A percentile compares a stretch with the other conserved stretches of the same genome.
phyloP scores from a whole-genome alignment of 2,329 filamentous ascomycete genomes.

The Fusarium ramigenum region DNA sequence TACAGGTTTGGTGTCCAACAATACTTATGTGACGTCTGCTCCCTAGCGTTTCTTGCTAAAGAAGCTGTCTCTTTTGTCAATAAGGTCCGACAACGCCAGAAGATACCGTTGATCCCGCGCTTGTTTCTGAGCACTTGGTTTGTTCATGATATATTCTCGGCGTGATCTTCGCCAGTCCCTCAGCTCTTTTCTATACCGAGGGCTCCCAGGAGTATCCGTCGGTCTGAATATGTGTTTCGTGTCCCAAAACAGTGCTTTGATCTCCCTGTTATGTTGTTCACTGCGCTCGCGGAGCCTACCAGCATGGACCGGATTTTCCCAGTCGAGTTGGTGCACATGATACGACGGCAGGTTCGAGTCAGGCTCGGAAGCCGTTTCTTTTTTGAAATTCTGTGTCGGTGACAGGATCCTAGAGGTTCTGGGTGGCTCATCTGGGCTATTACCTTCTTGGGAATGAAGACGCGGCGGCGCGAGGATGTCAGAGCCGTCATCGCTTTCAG shows the following conservation, averaged over 20 bases:
- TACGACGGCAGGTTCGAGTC: neutral
- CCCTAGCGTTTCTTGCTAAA: neutral
- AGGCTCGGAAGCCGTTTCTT: neutral
- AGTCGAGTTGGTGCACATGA: conserved; percentile 7
- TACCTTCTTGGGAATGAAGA: neutral
- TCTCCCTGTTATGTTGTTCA: neutral
- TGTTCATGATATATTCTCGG: neutral
- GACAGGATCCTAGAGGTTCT: neutral
- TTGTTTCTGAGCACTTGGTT: neutral
- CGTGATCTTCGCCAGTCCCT: conserved; percentile 1
- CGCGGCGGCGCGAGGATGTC: neutral
- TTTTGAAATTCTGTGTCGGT: neutral
- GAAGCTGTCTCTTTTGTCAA: neutral
- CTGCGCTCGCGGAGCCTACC: neutral
- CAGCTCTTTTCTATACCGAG: neutral
- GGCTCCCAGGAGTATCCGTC: neutral
- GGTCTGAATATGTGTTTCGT: neutral
- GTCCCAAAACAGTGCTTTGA: conserved; percentile 12
- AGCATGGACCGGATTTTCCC: neutral
- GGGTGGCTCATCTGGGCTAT: neutral
- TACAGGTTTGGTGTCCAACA: neutral
- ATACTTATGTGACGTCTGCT: neutral
- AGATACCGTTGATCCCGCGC: neutral
- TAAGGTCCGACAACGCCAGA: neutral
- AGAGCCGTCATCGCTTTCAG: neutral